Evolutionary conservation across 2,329 filamentous ascomycete species (phyloP).

Genomic region (Aspergillus neoniger): DNA sequence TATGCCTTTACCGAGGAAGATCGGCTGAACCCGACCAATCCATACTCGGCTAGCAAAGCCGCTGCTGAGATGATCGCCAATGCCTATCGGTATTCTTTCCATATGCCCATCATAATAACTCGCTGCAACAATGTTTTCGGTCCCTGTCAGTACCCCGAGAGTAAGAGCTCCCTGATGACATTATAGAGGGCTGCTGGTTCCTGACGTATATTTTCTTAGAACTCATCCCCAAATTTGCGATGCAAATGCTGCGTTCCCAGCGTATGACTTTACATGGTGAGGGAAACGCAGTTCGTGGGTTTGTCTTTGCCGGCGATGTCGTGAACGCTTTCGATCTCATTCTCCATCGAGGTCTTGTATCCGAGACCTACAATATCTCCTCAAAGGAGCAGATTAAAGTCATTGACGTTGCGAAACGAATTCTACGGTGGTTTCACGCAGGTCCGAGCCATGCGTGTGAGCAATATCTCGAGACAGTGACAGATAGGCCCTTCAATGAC

Average conservation of each 20-base stretch:
- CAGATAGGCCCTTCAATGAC: conserved; percentile 78
- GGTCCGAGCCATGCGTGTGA: conserved; percentile 56
- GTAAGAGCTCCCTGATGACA: conserved; percentile 52
- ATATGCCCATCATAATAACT: conserved; percentile 76
- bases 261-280: conserved; percentile 76
- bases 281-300: conserved; percentile 71
- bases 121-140: conserved; percentile 85
- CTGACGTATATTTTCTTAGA: conserved; percentile 44
- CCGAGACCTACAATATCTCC: conserved; percentile 80
- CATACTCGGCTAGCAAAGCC: conserved; percentile 78
- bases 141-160: conserved; percentile 80
- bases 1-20: conserved; percentile 61
- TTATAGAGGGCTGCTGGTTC: not conserved
- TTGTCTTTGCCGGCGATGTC: conserved; percentile 77
- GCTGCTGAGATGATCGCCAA: conserved; percentile 82
- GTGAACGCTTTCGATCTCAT: conserved; percentile 83
- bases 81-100: conserved; percentile 82
- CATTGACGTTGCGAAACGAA: conserved; percentile 65
- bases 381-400: conserved; percentile 78
- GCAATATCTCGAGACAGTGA: conserved; percentile 71
- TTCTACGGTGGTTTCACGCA: conserved; percentile 63
- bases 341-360: conserved; percentile 71
- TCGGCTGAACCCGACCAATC: conserved; percentile 78
- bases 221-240: conserved; percentile 81
- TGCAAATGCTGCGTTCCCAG: conserved; percentile 66